Conservation (phyloP, 495 filamentous ascomycete genomes). For the Monascus purpureus region DNA sequence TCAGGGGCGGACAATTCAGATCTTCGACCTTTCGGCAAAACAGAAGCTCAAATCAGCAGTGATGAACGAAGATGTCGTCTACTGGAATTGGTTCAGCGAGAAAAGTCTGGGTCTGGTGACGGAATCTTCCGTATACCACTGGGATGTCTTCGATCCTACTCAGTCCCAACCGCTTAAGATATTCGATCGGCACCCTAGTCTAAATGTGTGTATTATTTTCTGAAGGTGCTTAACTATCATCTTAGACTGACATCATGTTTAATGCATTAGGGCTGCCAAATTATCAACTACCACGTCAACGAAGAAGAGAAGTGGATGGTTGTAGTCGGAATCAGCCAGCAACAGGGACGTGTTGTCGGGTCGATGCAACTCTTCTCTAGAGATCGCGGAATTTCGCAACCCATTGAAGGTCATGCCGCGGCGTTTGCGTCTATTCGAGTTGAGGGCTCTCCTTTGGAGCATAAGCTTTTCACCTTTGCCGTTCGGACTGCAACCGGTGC, state of each 20-base stretch:
- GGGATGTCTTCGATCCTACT: slow-evolving; percentile 78
- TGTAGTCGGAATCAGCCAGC: slow-evolving; percentile 86
- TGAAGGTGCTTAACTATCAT: background rate
- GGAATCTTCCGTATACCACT: slow-evolving; percentile 83
- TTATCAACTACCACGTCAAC: slow-evolving; percentile 98
- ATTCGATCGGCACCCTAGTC: slow-evolving; percentile 83
- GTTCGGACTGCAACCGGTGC: slow-evolving; percentile 76
- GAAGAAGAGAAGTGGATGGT: slow-evolving; percentile 97
- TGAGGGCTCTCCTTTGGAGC: slow-evolving; percentile 78
- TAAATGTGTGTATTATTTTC: slow-evolving; percentile 45
- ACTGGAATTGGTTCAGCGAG: slow-evolving; percentile 98
- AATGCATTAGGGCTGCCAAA: slow-evolving; percentile 78
- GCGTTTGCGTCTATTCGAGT: slow-evolving; percentile 82
- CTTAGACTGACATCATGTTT: slow-evolving; percentile 9
- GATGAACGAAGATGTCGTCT: slow-evolving; percentile 93
- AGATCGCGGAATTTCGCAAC: slow-evolving; percentile 90
- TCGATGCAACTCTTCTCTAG: slow-evolving; percentile 94
- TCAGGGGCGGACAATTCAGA: slow-evolving; percentile 82
- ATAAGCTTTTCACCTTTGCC: slow-evolving; percentile 93
- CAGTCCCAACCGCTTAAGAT: slow-evolving; percentile 72
- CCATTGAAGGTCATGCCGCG: slow-evolving; percentile 94
- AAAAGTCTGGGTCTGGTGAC: slow-evolving; percentile 78
- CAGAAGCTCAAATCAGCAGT: slow-evolving; percentile 85
- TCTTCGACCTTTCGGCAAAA: slow-evolving; percentile 86
- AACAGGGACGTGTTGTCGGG: slow-evolving; percentile 84